These are phyloP conservation scores for Dipteronia sinensis DNA, from an alignment of 345 rosid genomes.

Conservation along the genomic window DNA sequence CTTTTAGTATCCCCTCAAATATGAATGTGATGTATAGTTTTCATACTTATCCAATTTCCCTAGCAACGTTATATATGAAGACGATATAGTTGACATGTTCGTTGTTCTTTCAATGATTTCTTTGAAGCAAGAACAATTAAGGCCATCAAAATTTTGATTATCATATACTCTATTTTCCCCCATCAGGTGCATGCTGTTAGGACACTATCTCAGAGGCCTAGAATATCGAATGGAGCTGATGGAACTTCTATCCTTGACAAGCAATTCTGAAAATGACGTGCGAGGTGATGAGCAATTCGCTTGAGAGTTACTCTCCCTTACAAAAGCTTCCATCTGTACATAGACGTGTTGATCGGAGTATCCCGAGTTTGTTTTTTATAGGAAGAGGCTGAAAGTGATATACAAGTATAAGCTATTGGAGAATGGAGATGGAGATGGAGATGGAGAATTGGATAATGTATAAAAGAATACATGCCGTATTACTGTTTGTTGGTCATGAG, in stretches of 20 bases:
- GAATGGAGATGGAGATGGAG: too few species aligned
- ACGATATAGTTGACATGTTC: neutral
- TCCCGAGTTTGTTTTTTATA: conserved; percentile 16
- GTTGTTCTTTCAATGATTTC: neutral
- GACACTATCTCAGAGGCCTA: conserved; percentile 89
- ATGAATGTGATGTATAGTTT: neutral
- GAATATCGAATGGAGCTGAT: conserved; percentile 83
- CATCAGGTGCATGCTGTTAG: conserved; percentile 88
- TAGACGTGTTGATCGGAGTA: conserved; percentile 13
- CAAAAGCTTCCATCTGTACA: conserved; percentile 32
- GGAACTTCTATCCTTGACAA: conserved; percentile 66
- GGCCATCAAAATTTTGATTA: neutral
- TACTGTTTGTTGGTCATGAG: neutral
- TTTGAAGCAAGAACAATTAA: neutral
- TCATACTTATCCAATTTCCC: neutral
- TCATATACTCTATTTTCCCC: neutral
- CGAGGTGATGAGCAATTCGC: conserved; percentile 35
- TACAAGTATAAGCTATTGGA: conserved; percentile 13
- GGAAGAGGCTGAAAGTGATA: conserved; percentile 25
- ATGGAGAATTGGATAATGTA: conserved; percentile 26
- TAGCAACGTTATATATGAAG: neutral
- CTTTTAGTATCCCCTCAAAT: neutral
- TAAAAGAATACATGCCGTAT: conserved; percentile 22
- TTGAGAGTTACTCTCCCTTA: conserved; percentile 25
- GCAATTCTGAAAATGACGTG: conserved; percentile 42